These are phyloP conservation scores for Sungouiozyma ichnusensis DNA, from an alignment of 805 yeast species.

Conservation along the genomic window DNA sequence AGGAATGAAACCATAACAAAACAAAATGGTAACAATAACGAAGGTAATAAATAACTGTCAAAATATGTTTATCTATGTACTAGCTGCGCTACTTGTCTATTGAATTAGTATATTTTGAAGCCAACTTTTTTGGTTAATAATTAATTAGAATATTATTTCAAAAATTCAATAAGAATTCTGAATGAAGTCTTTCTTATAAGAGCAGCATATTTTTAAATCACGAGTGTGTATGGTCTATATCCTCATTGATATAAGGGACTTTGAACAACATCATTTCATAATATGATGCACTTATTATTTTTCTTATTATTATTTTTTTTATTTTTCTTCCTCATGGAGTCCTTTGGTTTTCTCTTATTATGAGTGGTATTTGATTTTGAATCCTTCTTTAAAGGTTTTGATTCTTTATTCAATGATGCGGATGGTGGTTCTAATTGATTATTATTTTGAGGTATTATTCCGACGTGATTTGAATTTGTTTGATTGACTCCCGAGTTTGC, in stretches of 20 bases:
- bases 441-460: too few relatives aligned
- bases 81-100: neutral
- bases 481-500: too few relatives aligned
- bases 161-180: neutral
- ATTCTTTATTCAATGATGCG: neutral
- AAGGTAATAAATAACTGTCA: neutral
- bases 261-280: too few relatives aligned
- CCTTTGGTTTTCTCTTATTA: neutral
- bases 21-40: neutral
- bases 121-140: neutral
- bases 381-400: neutral
- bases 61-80: neutral
- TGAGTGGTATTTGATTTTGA: neutral
- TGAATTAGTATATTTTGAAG: neutral
- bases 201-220: too few relatives aligned
- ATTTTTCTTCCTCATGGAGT: neutral
- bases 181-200: too few relatives aligned
- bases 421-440: neutral
- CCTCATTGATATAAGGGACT: neutral
- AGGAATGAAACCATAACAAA: too few relatives aligned
- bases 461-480: neutral
- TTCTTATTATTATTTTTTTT: neutral
- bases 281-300: neutral
- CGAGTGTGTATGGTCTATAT: neutral
- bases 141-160: neutral